A percentile compares a stretch with the other conserved stretches of the same genome.
Conservation (phyloP, 805 yeast genomes). For the Teunomyces stri region DNA sequence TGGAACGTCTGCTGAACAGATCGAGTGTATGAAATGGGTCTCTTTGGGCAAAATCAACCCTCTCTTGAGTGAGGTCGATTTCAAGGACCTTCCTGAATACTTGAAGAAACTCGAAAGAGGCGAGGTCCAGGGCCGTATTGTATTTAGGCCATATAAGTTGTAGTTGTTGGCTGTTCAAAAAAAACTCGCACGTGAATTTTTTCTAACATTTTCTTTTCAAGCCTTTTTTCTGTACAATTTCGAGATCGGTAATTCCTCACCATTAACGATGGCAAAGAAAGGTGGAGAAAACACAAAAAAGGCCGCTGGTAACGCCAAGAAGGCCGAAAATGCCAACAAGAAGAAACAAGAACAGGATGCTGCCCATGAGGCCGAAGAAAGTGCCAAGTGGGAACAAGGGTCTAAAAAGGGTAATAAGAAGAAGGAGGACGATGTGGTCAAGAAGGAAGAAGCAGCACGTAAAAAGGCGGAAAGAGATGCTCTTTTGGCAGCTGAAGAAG, state of each 20-base stretch:
- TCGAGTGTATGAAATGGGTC: constrained; percentile 43
- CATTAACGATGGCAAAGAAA: constrained; percentile 41
- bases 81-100: constrained; percentile 36
- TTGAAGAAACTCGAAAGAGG: constrained; percentile 36
- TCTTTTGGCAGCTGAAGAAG: constrained; percentile 62
- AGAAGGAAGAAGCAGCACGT: constrained; percentile 71
- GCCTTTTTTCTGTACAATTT: neutral
- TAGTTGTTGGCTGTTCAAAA: too few species aligned
- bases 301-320: constrained; percentile 63
- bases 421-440: constrained; percentile 64
- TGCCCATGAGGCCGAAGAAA: constrained; percentile 52
- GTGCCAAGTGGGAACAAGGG: constrained; percentile 68
- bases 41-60: constrained; percentile 40
- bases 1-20: constrained; percentile 44
- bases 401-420: constrained; percentile 67
- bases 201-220: too few species aligned
- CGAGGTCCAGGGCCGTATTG: constrained; percentile 42
- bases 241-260: neutral
- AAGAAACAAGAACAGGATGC: constrained; percentile 53
- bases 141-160: constrained; percentile 26
- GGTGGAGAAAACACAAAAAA: constrained; percentile 53
- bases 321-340: constrained; percentile 61
- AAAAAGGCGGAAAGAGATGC: constrained; percentile 84
- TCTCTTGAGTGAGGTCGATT: constrained; percentile 22
- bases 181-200: neutral